Conservation (phyloP, 1,284 basidiomycete species). For the Rhodotorula mucilaginosa region DNA sequence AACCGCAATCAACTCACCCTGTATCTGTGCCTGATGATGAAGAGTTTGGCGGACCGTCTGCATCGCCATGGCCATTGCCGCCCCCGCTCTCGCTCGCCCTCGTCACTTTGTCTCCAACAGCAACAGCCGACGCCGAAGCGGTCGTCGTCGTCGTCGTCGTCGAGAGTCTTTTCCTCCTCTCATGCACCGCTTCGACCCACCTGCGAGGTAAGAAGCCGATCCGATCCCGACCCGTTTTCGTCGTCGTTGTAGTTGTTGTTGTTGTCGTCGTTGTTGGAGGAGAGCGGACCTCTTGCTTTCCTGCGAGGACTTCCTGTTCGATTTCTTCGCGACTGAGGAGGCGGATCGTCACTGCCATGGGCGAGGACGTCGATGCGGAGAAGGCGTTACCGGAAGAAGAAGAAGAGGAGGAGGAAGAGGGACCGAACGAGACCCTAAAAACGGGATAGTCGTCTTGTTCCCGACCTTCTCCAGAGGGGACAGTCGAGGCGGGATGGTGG, state of each 20-base stretch:
- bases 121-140: no score
- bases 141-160: no score
- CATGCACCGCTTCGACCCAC: slow-evolving; percentile 60
- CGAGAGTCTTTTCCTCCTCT: slow-evolving; percentile 2
- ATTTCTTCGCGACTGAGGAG: slow-evolving; percentile 53
- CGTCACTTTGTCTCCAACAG: no score
- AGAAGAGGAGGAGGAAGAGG: slow-evolving; percentile 45
- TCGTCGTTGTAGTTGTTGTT: no score
- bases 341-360: slow-evolving; percentile 54
- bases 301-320: slow-evolving; percentile 60
- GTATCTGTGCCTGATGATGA: no score
- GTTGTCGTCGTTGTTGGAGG: no score
- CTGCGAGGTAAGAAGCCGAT: slow-evolving; percentile 69
- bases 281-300: slow-evolving; percentile 58
- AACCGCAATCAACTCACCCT: no score
- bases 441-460: slow-evolving; percentile 50
- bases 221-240: slow-evolving; percentile 55
- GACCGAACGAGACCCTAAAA: slow-evolving; percentile 66
- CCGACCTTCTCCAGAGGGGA: slow-evolving; percentile 7
- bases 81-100: no score
- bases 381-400: neutral
- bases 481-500: slow-evolving; percentile 14
- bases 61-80: no score
- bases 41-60: no score
- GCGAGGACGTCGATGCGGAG: neutral